A percentile compares a stretch with the other conserved stretches of the same genome.
These are phyloP conservation scores for Scheffersomyces illinoinensis DNA, from an alignment of 1,139 yeast species.

Conservation along the genomic window DNA sequence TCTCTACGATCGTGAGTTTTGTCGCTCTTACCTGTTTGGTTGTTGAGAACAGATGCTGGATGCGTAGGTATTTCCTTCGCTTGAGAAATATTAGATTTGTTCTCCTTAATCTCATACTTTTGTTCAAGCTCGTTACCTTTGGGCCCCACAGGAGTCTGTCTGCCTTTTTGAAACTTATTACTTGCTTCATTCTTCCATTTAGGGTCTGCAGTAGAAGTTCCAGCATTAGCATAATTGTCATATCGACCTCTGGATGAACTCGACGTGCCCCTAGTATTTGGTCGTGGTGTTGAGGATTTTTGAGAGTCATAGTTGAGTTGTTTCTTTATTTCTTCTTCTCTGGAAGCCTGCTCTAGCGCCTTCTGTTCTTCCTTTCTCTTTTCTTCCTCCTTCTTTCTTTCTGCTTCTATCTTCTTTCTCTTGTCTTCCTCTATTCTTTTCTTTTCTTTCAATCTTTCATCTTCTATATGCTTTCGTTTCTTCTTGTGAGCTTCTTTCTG, in stretches of 20 bases:
- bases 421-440: conserved; percentile 15
- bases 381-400: conserved; percentile 16
- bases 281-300: conserved; percentile 17
- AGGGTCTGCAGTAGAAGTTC: conserved; percentile 7
- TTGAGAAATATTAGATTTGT: conserved; percentile 1
- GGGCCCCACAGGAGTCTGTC: background rate
- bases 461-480: conserved; percentile 20
- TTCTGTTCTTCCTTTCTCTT: conserved; percentile 21
- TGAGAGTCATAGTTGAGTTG: conserved; percentile 25
- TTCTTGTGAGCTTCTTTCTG: conserved; percentile 23
- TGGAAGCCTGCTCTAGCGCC: conserved; percentile 14
- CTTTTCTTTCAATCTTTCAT: conserved; percentile 11
- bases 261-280: conserved; percentile 18
- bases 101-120: conserved; percentile 1
- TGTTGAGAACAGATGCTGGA: background rate
- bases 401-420: conserved; percentile 9
- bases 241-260: conserved; percentile 17
- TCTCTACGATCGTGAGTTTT: background rate
- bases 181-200: conserved; percentile 1
- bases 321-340: conserved; percentile 16
- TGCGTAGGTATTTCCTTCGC: background rate
- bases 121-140: background rate
- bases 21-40: background rate
- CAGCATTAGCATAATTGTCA: conserved; percentile 31
- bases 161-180: background rate